Base-by-base conservation (phyloP, 2,329 filamentous ascomycete genomes). In the Epichloe sp. region DNA sequence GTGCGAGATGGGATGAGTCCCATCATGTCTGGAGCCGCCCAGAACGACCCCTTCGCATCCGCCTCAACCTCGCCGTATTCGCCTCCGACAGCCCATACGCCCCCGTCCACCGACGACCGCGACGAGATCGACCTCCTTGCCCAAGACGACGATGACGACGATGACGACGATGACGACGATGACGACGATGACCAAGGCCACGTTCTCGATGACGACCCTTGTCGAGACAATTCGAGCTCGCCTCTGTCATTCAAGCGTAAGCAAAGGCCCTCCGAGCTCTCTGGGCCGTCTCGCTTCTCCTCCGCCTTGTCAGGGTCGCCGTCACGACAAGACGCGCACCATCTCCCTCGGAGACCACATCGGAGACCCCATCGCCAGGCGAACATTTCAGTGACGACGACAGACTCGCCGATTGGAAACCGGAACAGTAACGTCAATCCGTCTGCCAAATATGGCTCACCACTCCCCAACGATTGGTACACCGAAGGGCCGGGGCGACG, bases 401-500 rank as follows among this genome's bases (percentile, higher is more conserved):
- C 57, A 49, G 56, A 4, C 53, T 47, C 49, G 40, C 52, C 52
- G 56, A 56, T 34, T 31, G 54, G 38, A 3, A 46, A 47, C 4
- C 49, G 42, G 26, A 34, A 49, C 40, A 43, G 34, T 37, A 50
- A 52, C 46, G 49, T 60, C 49, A 58, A 58, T 41, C 48, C 54
- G 6, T 49, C 60, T 7, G 54, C 64, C 38, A 78, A 80, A 56
- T 74, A 79, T 58, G 72, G 68, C 49, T 62, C 65, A 34, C 68
- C 26, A 31, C 75, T 5, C 5, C 67, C 75, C 4, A 65, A 76
- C 44, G 91, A 97, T 66, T 97, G 91, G 91, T 86, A 94, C 63
- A 77, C 85, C 46, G 91, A 96, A 67, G 89, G 88, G 1, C 89
- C 88, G 0, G 90, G 90, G 1, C 80, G 88, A 49, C 81, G 93